Evolutionary conservation across 2,329 filamentous ascomycete genomes (phyloP).

Genomic region (Talaromyces atroroseus): DNA sequence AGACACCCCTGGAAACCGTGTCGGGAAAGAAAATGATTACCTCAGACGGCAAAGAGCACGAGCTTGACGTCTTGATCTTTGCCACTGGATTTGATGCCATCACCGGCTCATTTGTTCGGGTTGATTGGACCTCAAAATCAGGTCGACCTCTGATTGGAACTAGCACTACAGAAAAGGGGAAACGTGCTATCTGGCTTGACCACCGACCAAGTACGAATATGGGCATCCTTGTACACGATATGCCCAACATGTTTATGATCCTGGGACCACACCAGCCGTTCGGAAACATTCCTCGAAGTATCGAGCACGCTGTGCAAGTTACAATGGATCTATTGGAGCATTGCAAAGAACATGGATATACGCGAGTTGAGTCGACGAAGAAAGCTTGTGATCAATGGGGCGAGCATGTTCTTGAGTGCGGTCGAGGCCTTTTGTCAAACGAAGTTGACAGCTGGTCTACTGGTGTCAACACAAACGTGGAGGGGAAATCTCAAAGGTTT

Average conservation of each 20-base stretch:
- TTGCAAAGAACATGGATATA: slow-evolving; percentile 25
- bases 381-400: slow-evolving; percentile 41
- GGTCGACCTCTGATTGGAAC: slow-evolving; percentile 23
- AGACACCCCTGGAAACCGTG: slow-evolving; percentile 18
- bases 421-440: slow-evolving; percentile 41
- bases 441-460: slow-evolving; percentile 54
- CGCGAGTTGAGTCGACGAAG: slow-evolving; percentile 37
- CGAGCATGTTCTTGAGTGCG: slow-evolving; percentile 45
- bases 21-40: slow-evolving; percentile 35
- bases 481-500: slow-evolving; percentile 41
- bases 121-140: slow-evolving; percentile 28
- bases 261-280: slow-evolving; percentile 50
- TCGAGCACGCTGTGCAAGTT: slow-evolving; percentile 33
- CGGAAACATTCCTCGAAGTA: slow-evolving; percentile 23
- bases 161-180: slow-evolving; percentile 29
- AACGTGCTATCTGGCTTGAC: slow-evolving; percentile 18
- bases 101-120: slow-evolving; percentile 36
- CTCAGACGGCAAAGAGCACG: slow-evolving; percentile 31
- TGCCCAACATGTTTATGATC: slow-evolving; percentile 50
- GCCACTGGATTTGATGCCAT: slow-evolving; percentile 26
- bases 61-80: slow-evolving; percentile 38
- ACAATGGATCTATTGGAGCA: slow-evolving; percentile 32
- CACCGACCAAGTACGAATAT: slow-evolving; percentile 34
- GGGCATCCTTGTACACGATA: slow-evolving; percentile 39
- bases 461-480: slow-evolving; percentile 49